Evolutionary conservation across 768 basidiomycete genomes (phyloP), one percentile per base, ranked within the genome.

Genomic region (Tulasnella calospora): DNA sequence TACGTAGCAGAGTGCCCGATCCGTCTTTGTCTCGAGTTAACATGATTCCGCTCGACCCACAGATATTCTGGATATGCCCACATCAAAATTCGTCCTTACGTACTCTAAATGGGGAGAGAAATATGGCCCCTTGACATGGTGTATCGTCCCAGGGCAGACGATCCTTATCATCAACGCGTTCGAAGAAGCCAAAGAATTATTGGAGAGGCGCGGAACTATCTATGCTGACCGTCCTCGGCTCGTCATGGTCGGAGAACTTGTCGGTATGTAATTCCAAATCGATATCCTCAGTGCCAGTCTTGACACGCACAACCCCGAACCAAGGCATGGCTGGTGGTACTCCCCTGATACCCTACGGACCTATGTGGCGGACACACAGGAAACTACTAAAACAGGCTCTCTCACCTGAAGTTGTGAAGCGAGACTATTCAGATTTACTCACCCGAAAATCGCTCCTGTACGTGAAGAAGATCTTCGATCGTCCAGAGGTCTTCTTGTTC

Each of bases 11-110:
- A 19, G 21, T 27, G 19, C 38, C n/a, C 0, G 5, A 21, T 17
- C 21, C 15, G 9, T 3, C 23, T 41, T 36, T 23, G 33, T 40
- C 33, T 73, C 30, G 4, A 1, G 35, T 36, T 73, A 41, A 38
- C n/a, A 73, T 73, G 3, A 73, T 73, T 51, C 33, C 36, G 4
- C 38, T 41, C 15, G 38, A 21, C 21, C 40, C 44, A 15, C 19
- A 74, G 73, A 90, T 82, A 80, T 91, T 46, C 83, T 85, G 70
- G 86, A 89, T 80, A 82, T 89, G 61, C 86, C 87, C 9, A 83
- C 79, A 82, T 77, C 80, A 35, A 79, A 82, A 41, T 84, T 84
- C 35, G 87, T 86, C 85, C 79, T 82, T 77, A 82, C 85, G 0
- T 90, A 90, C 81, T 80, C 85, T 15, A 81, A 84, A 51, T 88